These are phyloP conservation scores for Orbilia javanica DNA, from an alignment of 2,329 filamentous ascomycete species.

Conservation along the genomic window DNA sequence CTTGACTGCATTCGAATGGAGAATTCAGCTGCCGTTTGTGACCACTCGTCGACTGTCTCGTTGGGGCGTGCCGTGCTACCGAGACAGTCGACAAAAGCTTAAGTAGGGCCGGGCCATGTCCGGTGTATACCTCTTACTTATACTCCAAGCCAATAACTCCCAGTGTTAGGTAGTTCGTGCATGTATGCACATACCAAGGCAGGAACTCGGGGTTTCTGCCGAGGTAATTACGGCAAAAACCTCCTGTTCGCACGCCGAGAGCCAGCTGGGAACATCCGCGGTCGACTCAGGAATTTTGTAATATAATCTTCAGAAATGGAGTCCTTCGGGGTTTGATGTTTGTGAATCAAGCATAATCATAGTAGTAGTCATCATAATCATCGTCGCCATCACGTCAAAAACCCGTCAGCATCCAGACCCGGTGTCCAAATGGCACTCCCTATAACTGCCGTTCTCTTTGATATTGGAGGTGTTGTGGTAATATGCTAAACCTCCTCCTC, in stretches of 20 bases:
- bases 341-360: too few species aligned
- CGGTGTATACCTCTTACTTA: too few species aligned
- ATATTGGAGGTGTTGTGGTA: constrained; percentile 93
- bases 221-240: constrained; percentile 48
- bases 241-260: not conserved
- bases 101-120: not conserved
- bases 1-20: not conserved
- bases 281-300: not conserved
- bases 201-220: constrained; percentile 24
- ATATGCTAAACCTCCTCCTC: constrained; percentile 6
- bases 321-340: too few species aligned
- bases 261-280: not conserved
- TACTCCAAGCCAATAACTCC: too few species aligned
- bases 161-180: too few species aligned
- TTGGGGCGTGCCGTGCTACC: constrained; percentile 39
- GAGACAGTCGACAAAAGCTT: constrained; percentile 33
- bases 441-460: constrained; percentile 82
- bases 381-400: not conserved
- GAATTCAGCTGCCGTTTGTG: constrained; percentile 43
- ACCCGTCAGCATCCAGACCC: not conserved
- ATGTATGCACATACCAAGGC: not conserved
- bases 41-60: not conserved
- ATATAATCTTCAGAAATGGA: not conserved
- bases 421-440: constrained; percentile 11
- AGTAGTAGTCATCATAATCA: too few species aligned